Conservation (phyloP, 768 basidiomycete species). For the Mrakia gelida region DNA sequence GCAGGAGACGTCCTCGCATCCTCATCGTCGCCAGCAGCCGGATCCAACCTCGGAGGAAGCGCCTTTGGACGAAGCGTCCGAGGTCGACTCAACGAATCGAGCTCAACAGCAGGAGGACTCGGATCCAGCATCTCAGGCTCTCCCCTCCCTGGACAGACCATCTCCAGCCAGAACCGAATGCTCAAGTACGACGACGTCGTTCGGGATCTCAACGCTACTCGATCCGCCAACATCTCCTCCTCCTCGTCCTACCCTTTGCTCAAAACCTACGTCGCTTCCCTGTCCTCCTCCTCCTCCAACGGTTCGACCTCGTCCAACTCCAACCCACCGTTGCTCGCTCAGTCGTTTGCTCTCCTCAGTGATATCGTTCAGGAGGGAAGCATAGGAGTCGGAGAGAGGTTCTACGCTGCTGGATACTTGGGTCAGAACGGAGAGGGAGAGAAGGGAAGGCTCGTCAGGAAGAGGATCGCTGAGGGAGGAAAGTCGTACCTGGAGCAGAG, state of each 20-base stretch:
- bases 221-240: conserved; percentile 50
- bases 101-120: background rate
- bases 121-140: background rate
- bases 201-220: conserved; percentile 59
- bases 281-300: conserved; percentile 19
- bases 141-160: conserved; percentile 28
- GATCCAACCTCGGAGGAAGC: conserved; percentile 6
- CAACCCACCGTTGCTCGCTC: conserved; percentile 39
- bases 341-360: conserved; percentile 44
- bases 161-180: conserved; percentile 57
- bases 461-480: conserved; percentile 71
- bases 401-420: conserved; percentile 74
- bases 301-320: conserved; percentile 10
- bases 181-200: conserved; percentile 88
- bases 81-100: conserved; percentile 20
- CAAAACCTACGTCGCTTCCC: conserved; percentile 56
- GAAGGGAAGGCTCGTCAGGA: conserved; percentile 52
- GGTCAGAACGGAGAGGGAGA: conserved; percentile 53
- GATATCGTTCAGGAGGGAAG: conserved; percentile 47
- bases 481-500: conserved; percentile 81
- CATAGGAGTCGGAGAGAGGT: conserved; percentile 66
- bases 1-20: conserved; percentile 26
- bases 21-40: background rate
- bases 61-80: conserved; percentile 22
- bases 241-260: conserved; percentile 58